These are phyloP conservation scores for Erigeron philadelphicus DNA, from an alignment of 140 eudicot genomes.

Conservation along the genomic window DNA sequence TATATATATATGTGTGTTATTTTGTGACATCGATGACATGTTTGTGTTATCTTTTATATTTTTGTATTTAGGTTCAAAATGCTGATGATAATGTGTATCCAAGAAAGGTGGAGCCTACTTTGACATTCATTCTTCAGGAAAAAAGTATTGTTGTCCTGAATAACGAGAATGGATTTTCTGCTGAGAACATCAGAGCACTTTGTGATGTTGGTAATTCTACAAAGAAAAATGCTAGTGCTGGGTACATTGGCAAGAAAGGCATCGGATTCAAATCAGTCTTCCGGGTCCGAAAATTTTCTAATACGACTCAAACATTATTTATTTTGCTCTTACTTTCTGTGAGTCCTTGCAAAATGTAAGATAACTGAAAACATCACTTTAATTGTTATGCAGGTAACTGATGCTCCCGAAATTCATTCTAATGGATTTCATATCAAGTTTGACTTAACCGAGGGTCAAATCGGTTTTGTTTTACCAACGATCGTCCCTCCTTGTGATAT, in stretches of 20 bases:
- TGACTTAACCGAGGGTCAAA: slow-evolving; percentile 78
- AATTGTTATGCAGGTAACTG: slow-evolving; percentile 57
- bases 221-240: slow-evolving; percentile 64
- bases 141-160: slow-evolving; percentile 50
- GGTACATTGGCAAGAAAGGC: slow-evolving; percentile 95
- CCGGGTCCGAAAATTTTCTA: slow-evolving; percentile 41
- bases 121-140: slow-evolving; percentile 53
- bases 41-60: background rate
- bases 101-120: slow-evolving; percentile 51
- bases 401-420: slow-evolving; percentile 96
- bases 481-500: slow-evolving; percentile 68
- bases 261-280: slow-evolving; percentile 97
- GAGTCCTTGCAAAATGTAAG: background rate
- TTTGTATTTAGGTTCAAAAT: slow-evolving; percentile 51
- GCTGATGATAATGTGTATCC: slow-evolving; percentile 82
- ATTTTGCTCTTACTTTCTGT: background rate
- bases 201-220: slow-evolving; percentile 98
- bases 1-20: background rate
- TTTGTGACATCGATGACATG: background rate
- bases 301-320: background rate
- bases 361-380: slow-evolving; percentile 24
- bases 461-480: slow-evolving; percentile 90
- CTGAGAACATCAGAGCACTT: slow-evolving; percentile 74
- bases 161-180: slow-evolving; percentile 65
- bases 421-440: slow-evolving; percentile 92